Evolutionary conservation across 2,329 filamentous ascomycete species (phyloP), one percentile per base, ranked within the genome.

Genomic region (Cladosporium velox): DNA sequence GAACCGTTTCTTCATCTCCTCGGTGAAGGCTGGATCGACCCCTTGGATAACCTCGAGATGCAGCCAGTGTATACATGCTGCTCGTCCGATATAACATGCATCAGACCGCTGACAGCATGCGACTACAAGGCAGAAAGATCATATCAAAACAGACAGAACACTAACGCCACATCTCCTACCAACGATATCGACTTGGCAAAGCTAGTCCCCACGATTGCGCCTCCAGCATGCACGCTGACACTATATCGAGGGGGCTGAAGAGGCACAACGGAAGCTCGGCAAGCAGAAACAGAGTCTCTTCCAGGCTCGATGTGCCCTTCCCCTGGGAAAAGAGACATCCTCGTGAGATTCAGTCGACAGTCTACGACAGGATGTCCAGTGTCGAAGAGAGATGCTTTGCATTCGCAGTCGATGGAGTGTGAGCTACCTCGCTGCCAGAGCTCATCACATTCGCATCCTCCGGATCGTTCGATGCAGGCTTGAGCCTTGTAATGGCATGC

Each of bases 171-270:
- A 47, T n/a, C 41, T 47, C n/a, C n/a, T 1, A 15, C 41, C n/a
- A 12, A 12, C 14, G n/a, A 55, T 34, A 55, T 55, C 32, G 30
- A 34, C 15, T 32, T 14, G 52, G 15, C 52, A 55, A 55, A 55
- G 52, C 52, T 55, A 55, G 24, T 55, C 52, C 18, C 52, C 52
- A 32, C 52, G 52, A 55, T n/a, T 34, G 52, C 52, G 28, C 41
- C 41, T 47, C 41, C 41, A 47, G n/a, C 41, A 18, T 47, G 41
- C 41, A 47, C 41, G 41, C n/a, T 47, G 41, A 47, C 41, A 47
- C 41, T n/a, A 24, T 47, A 47, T 47, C 41, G 41, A 47, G 7
- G 21, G 41, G n/a, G 41, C 41, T 47, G 41, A 47, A 24, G 41
- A 47, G n/a, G 41, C 41, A 47, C 41, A 21, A 11, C 10, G n/a